Evolutionary conservation across 768 basidiomycete genomes (phyloP).

Genomic region (Paxillus involutus): DNA sequence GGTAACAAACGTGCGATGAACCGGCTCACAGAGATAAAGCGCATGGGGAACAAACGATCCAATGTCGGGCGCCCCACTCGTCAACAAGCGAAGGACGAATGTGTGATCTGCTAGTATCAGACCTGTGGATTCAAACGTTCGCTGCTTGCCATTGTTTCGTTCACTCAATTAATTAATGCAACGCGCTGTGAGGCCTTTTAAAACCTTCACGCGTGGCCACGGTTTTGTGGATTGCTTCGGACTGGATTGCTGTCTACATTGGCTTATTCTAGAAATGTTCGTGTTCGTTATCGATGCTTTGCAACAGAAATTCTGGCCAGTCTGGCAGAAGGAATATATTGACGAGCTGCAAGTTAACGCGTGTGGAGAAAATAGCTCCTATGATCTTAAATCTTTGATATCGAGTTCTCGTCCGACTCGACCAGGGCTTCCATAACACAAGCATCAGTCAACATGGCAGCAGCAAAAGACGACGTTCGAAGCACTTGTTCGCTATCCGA

Average conservation of each 20-base stretch:
- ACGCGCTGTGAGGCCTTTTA: background rate
- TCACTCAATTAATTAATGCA: conserved; percentile 12
- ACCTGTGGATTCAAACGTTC: conserved; percentile 8
- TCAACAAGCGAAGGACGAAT: conserved; percentile 92
- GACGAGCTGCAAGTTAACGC: too few species aligned
- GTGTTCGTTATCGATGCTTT: conserved; percentile 19
- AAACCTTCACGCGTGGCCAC: background rate
- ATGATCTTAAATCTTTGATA: background rate
- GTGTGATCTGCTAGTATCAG: conserved; percentile 64
- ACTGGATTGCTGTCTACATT: background rate
- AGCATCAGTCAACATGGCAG: conserved; percentile 16
- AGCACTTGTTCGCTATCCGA: background rate
- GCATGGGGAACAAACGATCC: conserved; percentile 75
- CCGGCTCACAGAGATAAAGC: conserved; percentile 93
- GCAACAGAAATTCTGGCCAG: background rate
- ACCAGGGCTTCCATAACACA: background rate
- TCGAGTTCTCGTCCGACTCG: too few species aligned
- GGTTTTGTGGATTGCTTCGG: conserved; percentile 9
- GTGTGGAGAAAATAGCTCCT: conserved; percentile 12
- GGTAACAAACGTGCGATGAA: conserved; percentile 98
- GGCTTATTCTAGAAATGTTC: background rate
- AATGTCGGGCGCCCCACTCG: conserved; percentile 86
- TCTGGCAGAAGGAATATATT: too few species aligned
- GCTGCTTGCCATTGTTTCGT: background rate
- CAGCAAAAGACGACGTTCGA: conserved; percentile 31